phyloP scores from a whole-genome alignment of 2,329 filamentous ascomycete species.

The Chrysoporthe austroafricana region DNA sequence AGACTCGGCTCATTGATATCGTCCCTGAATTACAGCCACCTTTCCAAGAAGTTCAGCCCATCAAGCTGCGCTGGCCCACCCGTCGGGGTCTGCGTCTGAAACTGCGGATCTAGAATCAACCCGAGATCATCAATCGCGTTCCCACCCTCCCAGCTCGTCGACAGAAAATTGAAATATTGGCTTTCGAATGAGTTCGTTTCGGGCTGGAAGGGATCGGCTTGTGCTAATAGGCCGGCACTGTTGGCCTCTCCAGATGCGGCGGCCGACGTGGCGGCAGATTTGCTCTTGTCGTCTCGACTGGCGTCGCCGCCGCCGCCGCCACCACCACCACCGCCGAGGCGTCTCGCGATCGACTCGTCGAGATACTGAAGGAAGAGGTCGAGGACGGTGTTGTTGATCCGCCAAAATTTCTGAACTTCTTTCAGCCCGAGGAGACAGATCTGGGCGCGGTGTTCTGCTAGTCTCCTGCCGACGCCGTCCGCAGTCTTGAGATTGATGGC shows the following conservation, averaged over 20 bases:
- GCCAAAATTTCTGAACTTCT: constrained; percentile 46
- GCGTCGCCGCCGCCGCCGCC: constrained; percentile 11
- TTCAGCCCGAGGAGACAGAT: constrained; percentile 44
- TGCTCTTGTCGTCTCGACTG: constrained; percentile 14
- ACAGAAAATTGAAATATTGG: constrained; percentile 40
- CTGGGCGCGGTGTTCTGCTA: constrained; percentile 44
- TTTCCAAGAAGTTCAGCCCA: constrained; percentile 37
- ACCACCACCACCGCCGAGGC: constrained; percentile 33
- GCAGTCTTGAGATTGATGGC: constrained; percentile 42
- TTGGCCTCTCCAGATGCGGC: constrained; percentile 19
- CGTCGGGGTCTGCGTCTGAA: constrained; percentile 14
- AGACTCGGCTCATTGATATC: background rate
- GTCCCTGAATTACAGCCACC: constrained; percentile 31
- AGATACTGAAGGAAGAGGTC: constrained; percentile 44
- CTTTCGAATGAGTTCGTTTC: constrained; percentile 39
- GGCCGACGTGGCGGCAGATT: constrained; percentile 1
- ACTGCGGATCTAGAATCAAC: constrained; percentile 37
- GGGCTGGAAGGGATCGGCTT: constrained; percentile 3
- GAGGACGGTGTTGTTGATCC: constrained; percentile 45
- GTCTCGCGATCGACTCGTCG: constrained; percentile 43
- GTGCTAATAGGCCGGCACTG: constrained; percentile 1
- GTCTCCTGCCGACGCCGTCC: constrained; percentile 38
- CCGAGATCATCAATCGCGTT: constrained; percentile 41
- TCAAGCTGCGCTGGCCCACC: constrained; percentile 38
- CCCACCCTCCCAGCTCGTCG: constrained; percentile 43